Percentiles rank a stretch among this genome's conserved stretches.
phyloP scores from a whole-genome alignment of 1,139 yeast species.

The Candida sp. region DNA sequence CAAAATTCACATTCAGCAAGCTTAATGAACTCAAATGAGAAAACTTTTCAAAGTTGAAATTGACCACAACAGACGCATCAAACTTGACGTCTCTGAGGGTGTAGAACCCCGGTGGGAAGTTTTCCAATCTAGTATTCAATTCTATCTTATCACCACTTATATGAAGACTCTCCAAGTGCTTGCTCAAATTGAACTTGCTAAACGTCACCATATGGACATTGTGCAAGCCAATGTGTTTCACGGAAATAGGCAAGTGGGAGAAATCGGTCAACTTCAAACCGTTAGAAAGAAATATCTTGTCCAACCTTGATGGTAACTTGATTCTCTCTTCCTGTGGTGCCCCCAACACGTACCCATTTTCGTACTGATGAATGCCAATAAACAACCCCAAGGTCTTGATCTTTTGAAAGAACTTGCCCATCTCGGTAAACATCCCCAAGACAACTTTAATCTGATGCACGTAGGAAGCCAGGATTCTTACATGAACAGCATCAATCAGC shows the following conservation, averaged over 20 bases:
- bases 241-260: slow-evolving; percentile 12
- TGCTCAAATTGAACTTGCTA: slow-evolving; percentile 15
- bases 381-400: slow-evolving; percentile 16
- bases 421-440: slow-evolving; percentile 8
- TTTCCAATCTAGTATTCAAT: slow-evolving; percentile 8
- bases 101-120: slow-evolving; percentile 13
- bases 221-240: slow-evolving; percentile 13
- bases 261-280: slow-evolving; percentile 15
- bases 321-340: slow-evolving; percentile 5
- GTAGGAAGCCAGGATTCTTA: slow-evolving; percentile 15
- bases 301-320: slow-evolving; percentile 13
- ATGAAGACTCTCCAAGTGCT: slow-evolving; percentile 11
- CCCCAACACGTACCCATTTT: slow-evolving; percentile 12
- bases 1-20: slow-evolving; percentile 12
- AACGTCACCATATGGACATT: slow-evolving; percentile 11
- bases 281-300: slow-evolving; percentile 13
- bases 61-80: slow-evolving; percentile 12
- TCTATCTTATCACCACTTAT: slow-evolving; percentile 11
- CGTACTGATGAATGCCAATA: slow-evolving; percentile 15
- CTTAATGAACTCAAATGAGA: slow-evolving; percentile 9
- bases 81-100: slow-evolving; percentile 13
- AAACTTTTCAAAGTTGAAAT: slow-evolving; percentile 13
- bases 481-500: slow-evolving; percentile 8
- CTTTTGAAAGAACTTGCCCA: slow-evolving; percentile 10
- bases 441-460: slow-evolving; percentile 13